phyloP scores from a whole-genome alignment of 2,329 filamentous ascomycete genomes.

The Parascedosporium putredinis region DNA sequence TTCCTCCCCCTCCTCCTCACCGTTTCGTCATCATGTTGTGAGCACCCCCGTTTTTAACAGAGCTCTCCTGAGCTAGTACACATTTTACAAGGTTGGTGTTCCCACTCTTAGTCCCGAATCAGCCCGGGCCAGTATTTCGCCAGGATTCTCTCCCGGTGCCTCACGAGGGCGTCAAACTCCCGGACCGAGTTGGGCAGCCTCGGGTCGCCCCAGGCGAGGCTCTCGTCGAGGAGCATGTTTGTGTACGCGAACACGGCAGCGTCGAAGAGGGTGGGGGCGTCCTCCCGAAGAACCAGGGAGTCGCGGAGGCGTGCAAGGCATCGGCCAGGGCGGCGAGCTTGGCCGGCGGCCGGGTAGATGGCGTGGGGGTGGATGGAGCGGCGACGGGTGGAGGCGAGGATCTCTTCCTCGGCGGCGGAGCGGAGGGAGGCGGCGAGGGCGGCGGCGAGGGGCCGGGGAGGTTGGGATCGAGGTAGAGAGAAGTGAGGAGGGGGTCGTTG shows the following conservation, averaged over 20 bases:
- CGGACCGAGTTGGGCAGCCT: constrained; percentile 46
- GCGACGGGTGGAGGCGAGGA: constrained; percentile 50
- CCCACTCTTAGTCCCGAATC: no score
- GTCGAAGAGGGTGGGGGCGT: constrained; percentile 65
- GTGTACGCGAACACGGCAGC: constrained; percentile 86
- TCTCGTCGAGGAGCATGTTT: constrained; percentile 61
- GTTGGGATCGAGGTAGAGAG: constrained; percentile 60
- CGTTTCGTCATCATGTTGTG: no score
- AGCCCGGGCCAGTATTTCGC: constrained; percentile 13
- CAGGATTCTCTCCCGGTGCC: constrained; percentile 25
- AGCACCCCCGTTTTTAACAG: no score
- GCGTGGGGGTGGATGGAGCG: constrained; percentile 20
- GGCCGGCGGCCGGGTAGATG: constrained; percentile 32
- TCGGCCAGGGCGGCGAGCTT: constrained; percentile 36
- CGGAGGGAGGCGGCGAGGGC: constrained; percentile 58
- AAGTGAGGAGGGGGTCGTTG: constrained; percentile 58
- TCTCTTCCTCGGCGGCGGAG: constrained; percentile 61
- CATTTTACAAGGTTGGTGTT: no score
- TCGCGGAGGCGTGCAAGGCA: constrained; percentile 23
- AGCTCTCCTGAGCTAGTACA: no score
- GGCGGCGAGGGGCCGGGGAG: constrained; percentile 49
- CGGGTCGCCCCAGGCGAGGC: constrained; percentile 53
- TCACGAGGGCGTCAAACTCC: constrained; percentile 50
- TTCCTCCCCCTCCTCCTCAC: no score
- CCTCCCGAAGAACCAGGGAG: constrained; percentile 38